Conservation (phyloP, 2,329 filamentous ascomycete genomes). For the Microcyclospora tardicrescens region DNA sequence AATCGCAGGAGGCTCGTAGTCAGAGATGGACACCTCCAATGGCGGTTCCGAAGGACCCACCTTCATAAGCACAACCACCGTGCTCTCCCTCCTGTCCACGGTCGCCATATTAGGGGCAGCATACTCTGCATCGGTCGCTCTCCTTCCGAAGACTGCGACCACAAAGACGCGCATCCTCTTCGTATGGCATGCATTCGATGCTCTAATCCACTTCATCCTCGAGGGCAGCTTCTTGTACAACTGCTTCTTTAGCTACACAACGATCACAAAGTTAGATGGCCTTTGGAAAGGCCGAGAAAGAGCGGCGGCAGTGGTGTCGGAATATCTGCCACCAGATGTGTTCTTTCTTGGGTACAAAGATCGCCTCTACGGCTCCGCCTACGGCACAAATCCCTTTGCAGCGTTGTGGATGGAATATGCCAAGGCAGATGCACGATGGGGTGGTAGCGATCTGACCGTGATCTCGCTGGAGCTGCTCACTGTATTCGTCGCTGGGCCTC, state of each 20-base stretch:
- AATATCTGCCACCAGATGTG: slow-evolving; percentile 33
- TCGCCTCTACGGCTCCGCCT: slow-evolving; percentile 46
- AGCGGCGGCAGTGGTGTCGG: slow-evolving; percentile 11
- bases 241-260: slow-evolving; percentile 65
- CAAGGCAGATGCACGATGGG: slow-evolving; percentile 50
- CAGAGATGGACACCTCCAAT: too few relatives aligned
- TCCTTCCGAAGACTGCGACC: slow-evolving; percentile 41
- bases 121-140: slow-evolving; percentile 34
- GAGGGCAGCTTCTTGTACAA: slow-evolving; percentile 89
- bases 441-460: slow-evolving; percentile 44
- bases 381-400: slow-evolving; percentile 40
- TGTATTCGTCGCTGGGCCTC: slow-evolving; percentile 45
- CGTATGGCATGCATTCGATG: slow-evolving; percentile 90
- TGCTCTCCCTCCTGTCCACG: slow-evolving; percentile 42
- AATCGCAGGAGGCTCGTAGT: too few relatives aligned
- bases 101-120: slow-evolving; percentile 42
- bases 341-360: slow-evolving; percentile 43
- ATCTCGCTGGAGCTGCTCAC: slow-evolving; percentile 49
- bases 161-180: slow-evolving; percentile 63
- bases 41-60: slow-evolving; percentile 32
- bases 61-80: slow-evolving; percentile 36
- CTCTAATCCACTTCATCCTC: slow-evolving; percentile 78
- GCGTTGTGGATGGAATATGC: slow-evolving; percentile 54
- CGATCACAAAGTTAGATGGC: slow-evolving; percentile 19
- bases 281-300: slow-evolving; percentile 3